phyloP scores from a whole-genome alignment of 768 basidiomycete species.

The Phaeolepiota aurea region DNA sequence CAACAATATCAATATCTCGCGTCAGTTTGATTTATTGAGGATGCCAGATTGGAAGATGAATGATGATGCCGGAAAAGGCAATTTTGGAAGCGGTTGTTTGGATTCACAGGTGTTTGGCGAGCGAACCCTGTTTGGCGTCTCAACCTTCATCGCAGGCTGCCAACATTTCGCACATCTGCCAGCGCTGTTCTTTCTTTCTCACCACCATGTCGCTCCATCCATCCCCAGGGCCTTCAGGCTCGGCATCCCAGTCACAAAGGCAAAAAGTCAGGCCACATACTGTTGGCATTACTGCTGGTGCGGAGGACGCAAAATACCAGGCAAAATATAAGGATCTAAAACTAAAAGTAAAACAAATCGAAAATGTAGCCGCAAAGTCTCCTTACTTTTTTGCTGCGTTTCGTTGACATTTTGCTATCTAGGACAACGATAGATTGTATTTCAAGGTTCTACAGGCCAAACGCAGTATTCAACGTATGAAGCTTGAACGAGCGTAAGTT shows the following conservation, averaged over 20 bases:
- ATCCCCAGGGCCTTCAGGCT: slow-evolving; percentile 42
- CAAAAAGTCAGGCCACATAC: slow-evolving; percentile 42
- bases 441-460: slow-evolving; percentile 75
- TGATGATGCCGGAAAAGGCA: slow-evolving; percentile 5
- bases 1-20: no score
- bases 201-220: slow-evolving; percentile 62
- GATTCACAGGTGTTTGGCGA: slow-evolving; percentile 8
- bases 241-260: slow-evolving; percentile 21
- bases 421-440: slow-evolving; percentile 88
- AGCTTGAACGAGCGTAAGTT: slow-evolving; percentile 82
- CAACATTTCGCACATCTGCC: slow-evolving; percentile 19
- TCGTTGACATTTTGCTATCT: slow-evolving; percentile 12
- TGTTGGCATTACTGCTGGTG: slow-evolving; percentile 66
- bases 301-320: slow-evolving; percentile 82
- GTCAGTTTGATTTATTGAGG: no score
- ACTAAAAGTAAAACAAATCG: slow-evolving; percentile 82
- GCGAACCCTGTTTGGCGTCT: slow-evolving; percentile 7
- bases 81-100: slow-evolving; percentile 3
- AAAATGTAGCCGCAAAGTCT: slow-evolving; percentile 68
- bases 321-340: slow-evolving; percentile 85
- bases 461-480: slow-evolving; percentile 78
- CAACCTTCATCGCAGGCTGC: slow-evolving; percentile 22
- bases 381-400: slow-evolving; percentile 7
- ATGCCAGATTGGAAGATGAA: no score
- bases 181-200: slow-evolving; percentile 29